Conservation (phyloP, 2,329 filamentous ascomycete genomes). For the Pyrenophora teres region DNA sequence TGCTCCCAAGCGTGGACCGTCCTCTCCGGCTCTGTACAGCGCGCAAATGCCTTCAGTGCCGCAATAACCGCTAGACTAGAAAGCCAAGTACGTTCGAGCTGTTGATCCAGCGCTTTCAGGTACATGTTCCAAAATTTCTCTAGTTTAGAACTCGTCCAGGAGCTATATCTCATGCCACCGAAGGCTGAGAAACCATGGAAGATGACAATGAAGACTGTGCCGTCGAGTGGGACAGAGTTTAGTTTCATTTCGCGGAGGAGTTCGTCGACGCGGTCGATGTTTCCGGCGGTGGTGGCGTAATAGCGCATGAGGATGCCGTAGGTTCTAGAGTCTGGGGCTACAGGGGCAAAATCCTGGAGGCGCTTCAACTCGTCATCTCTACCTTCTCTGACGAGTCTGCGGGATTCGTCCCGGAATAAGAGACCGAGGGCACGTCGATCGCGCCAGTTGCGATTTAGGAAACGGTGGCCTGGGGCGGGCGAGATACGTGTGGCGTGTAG, state of each 20-base stretch:
- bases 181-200: slow-evolving; percentile 81
- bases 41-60: slow-evolving; percentile 62
- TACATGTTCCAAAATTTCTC: slow-evolving; percentile 49
- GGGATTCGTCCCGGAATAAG: slow-evolving; percentile 53
- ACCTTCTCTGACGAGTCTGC: slow-evolving; percentile 45
- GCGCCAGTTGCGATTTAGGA: slow-evolving; percentile 49
- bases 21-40: slow-evolving; percentile 58
- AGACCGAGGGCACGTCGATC: slow-evolving; percentile 52
- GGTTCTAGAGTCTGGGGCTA: slow-evolving; percentile 76
- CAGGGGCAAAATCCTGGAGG: slow-evolving; percentile 68
- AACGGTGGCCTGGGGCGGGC: slow-evolving; percentile 31
- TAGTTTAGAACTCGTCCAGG: slow-evolving; percentile 75
- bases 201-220: slow-evolving; percentile 76
- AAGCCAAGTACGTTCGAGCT: slow-evolving; percentile 36
- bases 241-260: slow-evolving; percentile 80
- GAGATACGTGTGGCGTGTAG: slow-evolving; percentile 52
- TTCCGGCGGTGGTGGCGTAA: slow-evolving; percentile 69
- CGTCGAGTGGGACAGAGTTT: slow-evolving; percentile 69
- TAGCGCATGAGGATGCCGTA: slow-evolving; percentile 80
- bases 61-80: slow-evolving; percentile 32
- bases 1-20: slow-evolving; percentile 61
- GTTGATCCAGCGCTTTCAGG: slow-evolving; percentile 22
- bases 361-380: slow-evolving; percentile 62
- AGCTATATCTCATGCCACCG: slow-evolving; percentile 66
- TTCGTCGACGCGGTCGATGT: slow-evolving; percentile 71